phyloP scores from a whole-genome alignment of 805 yeast species.

The Kuraishia hungarica region DNA sequence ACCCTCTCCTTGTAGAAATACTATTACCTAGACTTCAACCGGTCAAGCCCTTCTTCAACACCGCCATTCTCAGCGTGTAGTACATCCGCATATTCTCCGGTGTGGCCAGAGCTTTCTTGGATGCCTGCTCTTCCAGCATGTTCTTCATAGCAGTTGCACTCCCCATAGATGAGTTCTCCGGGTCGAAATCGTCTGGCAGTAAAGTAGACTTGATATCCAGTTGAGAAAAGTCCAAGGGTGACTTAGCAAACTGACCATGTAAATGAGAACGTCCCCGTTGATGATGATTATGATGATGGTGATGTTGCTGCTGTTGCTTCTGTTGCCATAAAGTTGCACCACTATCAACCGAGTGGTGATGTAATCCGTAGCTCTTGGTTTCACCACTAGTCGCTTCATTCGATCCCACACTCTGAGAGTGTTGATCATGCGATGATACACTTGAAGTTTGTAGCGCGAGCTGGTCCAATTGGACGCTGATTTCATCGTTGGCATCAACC shows the following conservation, averaged over 20 bases:
- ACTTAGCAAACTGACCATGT: neutral
- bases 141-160: neutral
- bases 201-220: neutral
- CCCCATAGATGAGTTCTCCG: neutral
- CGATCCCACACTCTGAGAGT: neutral
- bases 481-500: neutral
- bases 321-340: neutral
- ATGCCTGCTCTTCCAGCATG: neutral
- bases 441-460: neutral
- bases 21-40: neutral
- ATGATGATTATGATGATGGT: neutral
- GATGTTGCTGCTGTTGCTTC: neutral
- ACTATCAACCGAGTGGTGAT: neutral
- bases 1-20: too few species aligned
- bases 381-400: neutral
- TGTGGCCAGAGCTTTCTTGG: neutral
- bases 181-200: neutral
- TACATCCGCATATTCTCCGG: neutral
- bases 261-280: neutral
- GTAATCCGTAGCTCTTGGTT: neutral
- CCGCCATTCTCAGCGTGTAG: neutral
- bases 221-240: neutral
- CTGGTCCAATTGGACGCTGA: neutral
- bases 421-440: neutral
- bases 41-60: neutral